Conservation (phyloP, 2,329 filamentous ascomycete genomes). For the Microcyclosporella mali region DNA sequence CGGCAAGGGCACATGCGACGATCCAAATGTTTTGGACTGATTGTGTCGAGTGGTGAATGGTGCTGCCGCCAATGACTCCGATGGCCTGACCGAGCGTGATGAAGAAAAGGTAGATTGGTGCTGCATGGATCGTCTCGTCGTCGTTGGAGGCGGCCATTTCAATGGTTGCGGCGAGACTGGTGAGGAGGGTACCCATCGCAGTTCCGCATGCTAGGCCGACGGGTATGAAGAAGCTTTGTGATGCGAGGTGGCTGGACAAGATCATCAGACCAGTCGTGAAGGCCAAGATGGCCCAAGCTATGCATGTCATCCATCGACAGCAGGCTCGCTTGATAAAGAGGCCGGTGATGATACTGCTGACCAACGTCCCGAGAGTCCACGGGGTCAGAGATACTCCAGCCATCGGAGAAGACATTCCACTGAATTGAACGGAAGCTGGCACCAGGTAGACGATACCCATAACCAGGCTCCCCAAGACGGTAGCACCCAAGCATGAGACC, state of each 20-base stretch:
- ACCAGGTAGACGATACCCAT: constrained; percentile 24
- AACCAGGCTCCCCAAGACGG: constrained; percentile 4
- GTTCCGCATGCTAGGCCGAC: constrained; percentile 55
- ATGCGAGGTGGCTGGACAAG: not conserved
- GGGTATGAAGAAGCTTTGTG: constrained; percentile 37
- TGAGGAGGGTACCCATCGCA: constrained; percentile 60
- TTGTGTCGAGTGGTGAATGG: constrained; percentile 62
- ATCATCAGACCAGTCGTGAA: constrained; percentile 37
- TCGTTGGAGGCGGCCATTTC: constrained; percentile 53
- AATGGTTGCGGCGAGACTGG: constrained; percentile 56
- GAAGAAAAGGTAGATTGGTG: constrained; percentile 62
- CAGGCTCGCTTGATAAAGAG: constrained; percentile 36
- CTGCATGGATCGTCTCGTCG: constrained; percentile 55
- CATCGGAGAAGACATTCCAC: constrained; percentile 17
- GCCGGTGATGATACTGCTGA: constrained; percentile 53
- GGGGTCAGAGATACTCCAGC: constrained; percentile 32
- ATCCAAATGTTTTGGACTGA: constrained; percentile 3
- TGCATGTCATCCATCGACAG: constrained; percentile 43
- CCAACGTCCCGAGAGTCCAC: constrained; percentile 52
- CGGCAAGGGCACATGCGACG: not conserved
- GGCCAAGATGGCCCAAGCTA: constrained; percentile 56
- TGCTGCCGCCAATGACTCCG: constrained; percentile 61
- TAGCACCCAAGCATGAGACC: constrained; percentile 9
- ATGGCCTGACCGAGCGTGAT: constrained; percentile 59
- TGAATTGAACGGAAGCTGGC: constrained; percentile 35